These are phyloP conservation scores for Gaertneriomyces semiglobifer DNA, from an alignment of 192 early-diverging fungal species.

Conservation along the genomic window DNA sequence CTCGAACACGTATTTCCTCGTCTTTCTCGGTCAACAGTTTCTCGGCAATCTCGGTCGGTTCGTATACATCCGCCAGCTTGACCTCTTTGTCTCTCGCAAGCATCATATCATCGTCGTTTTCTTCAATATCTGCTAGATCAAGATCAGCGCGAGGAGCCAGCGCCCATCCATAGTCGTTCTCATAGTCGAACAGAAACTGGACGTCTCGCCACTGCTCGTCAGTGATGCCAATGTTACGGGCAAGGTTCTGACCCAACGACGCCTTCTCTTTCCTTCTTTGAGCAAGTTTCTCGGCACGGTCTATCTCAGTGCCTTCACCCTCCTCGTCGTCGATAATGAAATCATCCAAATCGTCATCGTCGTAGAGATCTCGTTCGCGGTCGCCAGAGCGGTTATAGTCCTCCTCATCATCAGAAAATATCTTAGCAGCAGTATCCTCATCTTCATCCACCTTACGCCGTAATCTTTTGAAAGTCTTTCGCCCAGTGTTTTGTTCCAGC, in stretches of 20 bases:
- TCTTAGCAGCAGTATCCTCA: conserved; percentile 50
- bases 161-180: conserved; percentile 83
- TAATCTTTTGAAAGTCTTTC: conserved; percentile 66
- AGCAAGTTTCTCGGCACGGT: conserved; percentile 40
- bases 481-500: conserved; percentile 81
- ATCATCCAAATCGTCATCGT: conserved; percentile 54
- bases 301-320: conserved; percentile 43
- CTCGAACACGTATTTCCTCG: conserved; percentile 78
- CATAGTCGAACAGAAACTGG: conserved; percentile 89
- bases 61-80: conserved; percentile 57
- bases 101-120: conserved; percentile 55
- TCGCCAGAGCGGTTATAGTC: conserved; percentile 8
- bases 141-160: conserved; percentile 33
- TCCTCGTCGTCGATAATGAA: conserved; percentile 53
- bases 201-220: conserved; percentile 65
- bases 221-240: conserved; percentile 53
- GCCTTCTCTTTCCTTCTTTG: conserved; percentile 37
- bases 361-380: conserved; percentile 29
- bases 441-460: conserved; percentile 68
- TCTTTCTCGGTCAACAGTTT: conserved; percentile 90
- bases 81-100: conserved; percentile 30
- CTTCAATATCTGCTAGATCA: conserved; percentile 45
- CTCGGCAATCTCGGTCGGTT: conserved; percentile 82
- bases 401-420: conserved; percentile 74
- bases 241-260: conserved; percentile 41